phyloP scores from a whole-genome alignment of 805 yeast species.

The Priceomyces melissophilus region DNA sequence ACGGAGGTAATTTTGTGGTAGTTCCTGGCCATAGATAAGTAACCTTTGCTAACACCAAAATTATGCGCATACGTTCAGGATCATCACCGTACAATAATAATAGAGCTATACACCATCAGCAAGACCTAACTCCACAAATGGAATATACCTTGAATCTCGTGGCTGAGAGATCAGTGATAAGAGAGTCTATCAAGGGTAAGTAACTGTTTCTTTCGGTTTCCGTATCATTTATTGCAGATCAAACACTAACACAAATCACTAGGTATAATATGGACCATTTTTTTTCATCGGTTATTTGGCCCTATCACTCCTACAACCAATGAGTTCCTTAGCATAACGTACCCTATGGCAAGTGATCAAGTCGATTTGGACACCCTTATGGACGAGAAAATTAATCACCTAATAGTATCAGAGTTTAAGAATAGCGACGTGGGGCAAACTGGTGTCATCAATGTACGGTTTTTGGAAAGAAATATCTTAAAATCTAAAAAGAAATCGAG shows the following conservation, averaged over 20 bases:
- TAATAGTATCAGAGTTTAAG: constrained; percentile 27
- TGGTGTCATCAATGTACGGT: constrained; percentile 36
- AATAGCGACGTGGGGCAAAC: constrained; percentile 6
- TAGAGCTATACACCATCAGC: no score
- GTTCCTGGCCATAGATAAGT: no score
- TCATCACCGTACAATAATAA: no score
- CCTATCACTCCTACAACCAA: constrained; percentile 51
- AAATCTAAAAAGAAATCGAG: constrained; percentile 44
- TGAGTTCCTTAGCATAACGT: constrained; percentile 59
- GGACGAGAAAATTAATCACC: constrained; percentile 31
- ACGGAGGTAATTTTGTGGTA: no score
- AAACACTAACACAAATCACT: constrained; percentile 2
- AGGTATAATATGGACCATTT: constrained; percentile 63
- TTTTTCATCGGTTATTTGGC: constrained; percentile 69
- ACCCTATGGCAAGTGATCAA: constrained; percentile 47
- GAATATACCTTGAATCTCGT: constrained; percentile 46
- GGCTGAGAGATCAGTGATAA: constrained; percentile 51
- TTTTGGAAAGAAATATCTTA: constrained; percentile 35
- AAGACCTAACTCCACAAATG: constrained; percentile 17
- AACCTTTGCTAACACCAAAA: neutral
- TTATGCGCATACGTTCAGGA: neutral
- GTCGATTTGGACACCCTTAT: constrained; percentile 49
- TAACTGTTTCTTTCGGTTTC: constrained; percentile 5
- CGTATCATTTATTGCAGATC: neutral
- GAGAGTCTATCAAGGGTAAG: constrained; percentile 55